Percentiles rank a stretch among this genome's conserved stretches.
Conservation (phyloP, 2,329 filamentous ascomycete genomes). For the Pseudonectria foliicola region DNA sequence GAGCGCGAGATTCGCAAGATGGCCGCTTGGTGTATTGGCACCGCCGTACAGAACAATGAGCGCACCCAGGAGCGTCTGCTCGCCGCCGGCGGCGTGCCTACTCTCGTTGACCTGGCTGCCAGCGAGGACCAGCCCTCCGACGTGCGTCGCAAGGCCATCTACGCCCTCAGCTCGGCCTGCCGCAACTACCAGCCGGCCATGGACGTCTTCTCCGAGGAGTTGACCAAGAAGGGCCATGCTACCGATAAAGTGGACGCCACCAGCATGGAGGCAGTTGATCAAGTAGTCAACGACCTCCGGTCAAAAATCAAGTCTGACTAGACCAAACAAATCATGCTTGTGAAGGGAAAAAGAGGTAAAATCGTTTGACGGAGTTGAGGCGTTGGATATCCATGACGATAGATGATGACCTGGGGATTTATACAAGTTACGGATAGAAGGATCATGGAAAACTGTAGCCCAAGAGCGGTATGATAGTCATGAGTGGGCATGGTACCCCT, state of each 20-base stretch:
- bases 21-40: conserved; percentile 92
- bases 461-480: background rate
- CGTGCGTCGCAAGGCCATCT: conserved; percentile 80
- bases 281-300: conserved; percentile 61
- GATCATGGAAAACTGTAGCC: conserved; percentile 6
- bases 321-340: conserved; percentile 1
- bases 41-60: conserved; percentile 92
- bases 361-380: conserved; percentile 32
- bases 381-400: conserved; percentile 9
- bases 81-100: conserved; percentile 59
- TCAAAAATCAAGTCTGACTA: conserved; percentile 37
- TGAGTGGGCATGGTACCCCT: conserved; percentile 11
- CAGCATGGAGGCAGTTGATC: conserved; percentile 83
- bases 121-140: conserved; percentile 51
- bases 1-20: conserved; percentile 70
- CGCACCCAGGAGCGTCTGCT: conserved; percentile 69
- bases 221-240: conserved; percentile 49
- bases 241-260: conserved; percentile 63
- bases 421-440: conserved; percentile 1
- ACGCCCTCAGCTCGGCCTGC: conserved; percentile 77
- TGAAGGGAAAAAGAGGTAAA: conserved; percentile 10
- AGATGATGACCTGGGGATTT: background rate
- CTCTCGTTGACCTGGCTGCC: conserved; percentile 59
- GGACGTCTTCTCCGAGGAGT: conserved; percentile 57
- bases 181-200: conserved; percentile 86